Base-by-base conservation (phyloP, 306 rosid species). In the Begonia masoniana region DNA sequence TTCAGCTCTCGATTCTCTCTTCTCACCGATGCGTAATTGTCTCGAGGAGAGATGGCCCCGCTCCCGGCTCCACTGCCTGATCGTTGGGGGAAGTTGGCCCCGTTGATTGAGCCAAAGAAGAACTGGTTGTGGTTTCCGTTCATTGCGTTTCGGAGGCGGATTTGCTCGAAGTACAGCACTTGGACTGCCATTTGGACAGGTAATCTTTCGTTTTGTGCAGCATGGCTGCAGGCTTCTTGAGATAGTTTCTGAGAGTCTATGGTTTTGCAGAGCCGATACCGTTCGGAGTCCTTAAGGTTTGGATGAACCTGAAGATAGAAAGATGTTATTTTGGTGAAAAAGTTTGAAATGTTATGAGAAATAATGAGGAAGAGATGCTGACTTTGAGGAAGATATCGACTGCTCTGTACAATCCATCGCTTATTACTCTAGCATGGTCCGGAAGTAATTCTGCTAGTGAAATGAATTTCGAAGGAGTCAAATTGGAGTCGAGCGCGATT, bases 51-150 rank as follows among this genome's bases (percentile, higher is more conserved):
- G 12, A 92, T 92, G 59, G 96, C 99, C 51, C 96, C 99, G 47
- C 99, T 92, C 36, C 99, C 99, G 0, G 96, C 96, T 2, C 95
- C 99, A 47, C 99, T 92, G 21, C 99, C 78, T n/a, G 99, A 86
- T 36, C 99, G 74, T 39, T 83, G 88, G 51, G 99, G 99, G 62
- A 81, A 83, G 10, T 83, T 91, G 6, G 66, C 50, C 6, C 86
- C 82, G n/a, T 78, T 82, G 2, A 79, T 54, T 21, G 88, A 61
- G 7, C 94, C 94, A 1, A 92, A 92, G 65, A 92, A 82, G 63
- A 83, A 63, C 12, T 92, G 96, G 51, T 77, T 79, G 67, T 86
- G 96, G 3, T 80, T 85, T 0, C 99, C 99, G 17, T 77, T 82
- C 99, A 92, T 87, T 0, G 96, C 99, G 19, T 92, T 92, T 0